phyloP scores from a whole-genome alignment of 2,329 filamentous ascomycete genomes.

The Diplodia intermedia region DNA sequence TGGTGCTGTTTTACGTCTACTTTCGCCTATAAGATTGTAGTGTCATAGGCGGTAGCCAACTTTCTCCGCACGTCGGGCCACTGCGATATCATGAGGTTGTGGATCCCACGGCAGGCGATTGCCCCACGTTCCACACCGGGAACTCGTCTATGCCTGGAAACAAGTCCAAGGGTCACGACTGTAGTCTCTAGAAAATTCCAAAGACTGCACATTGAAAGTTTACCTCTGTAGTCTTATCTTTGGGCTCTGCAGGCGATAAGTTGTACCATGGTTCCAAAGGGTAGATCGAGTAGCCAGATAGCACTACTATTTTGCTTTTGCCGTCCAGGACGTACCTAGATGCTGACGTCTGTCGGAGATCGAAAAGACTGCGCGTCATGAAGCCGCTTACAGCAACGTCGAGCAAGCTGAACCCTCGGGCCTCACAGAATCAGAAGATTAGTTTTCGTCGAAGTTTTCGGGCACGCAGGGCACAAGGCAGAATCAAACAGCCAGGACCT shows the following conservation, averaged over 20 bases:
- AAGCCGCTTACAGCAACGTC: neutral
- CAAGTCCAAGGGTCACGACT: neutral
- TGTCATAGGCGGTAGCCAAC: neutral
- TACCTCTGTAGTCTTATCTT: neutral
- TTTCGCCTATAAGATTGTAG: too few species aligned
- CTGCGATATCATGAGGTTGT: neutral
- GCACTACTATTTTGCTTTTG: neutral
- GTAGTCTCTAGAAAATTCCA: neutral
- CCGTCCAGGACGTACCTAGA: too few species aligned
- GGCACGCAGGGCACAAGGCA: too few species aligned
- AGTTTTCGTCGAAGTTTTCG: neutral
- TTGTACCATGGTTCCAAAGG: neutral
- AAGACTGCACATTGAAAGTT: neutral
- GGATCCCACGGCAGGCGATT: neutral
- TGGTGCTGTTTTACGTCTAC: too few species aligned
- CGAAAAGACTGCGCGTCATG: neutral
- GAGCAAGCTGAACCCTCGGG: neutral
- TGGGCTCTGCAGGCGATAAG: neutral
- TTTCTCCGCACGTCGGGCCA: constrained; percentile 20
- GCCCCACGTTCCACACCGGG: constrained; percentile 1
- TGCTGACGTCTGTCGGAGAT: neutral
- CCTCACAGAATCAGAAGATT: neutral
- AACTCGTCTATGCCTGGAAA: neutral
- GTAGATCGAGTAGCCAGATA: too few species aligned
- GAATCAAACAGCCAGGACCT: neutral